Evolutionary conservation across 2,329 filamentous ascomycete species (phyloP).

Genomic region (Claviceps sp.): DNA sequence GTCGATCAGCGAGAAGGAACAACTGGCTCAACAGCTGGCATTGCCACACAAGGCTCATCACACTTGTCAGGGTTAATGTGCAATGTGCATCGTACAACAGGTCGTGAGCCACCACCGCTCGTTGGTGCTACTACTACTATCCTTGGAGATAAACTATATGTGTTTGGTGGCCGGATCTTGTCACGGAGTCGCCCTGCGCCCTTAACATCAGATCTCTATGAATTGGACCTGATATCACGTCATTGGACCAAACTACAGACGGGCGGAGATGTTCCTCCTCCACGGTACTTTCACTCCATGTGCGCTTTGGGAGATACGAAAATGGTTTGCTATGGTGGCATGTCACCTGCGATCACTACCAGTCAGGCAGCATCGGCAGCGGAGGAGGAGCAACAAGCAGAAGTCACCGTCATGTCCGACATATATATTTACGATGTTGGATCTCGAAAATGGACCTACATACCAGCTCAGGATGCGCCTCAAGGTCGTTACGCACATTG

Average conservation of each 20-base stretch:
- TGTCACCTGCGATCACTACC: slow-evolving; percentile 58
- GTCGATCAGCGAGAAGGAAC: slow-evolving; percentile 21
- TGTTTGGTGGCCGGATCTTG: slow-evolving; percentile 83
- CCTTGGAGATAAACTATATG: slow-evolving; percentile 87
- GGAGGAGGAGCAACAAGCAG: slow-evolving; percentile 44
- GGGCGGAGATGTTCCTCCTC: slow-evolving; percentile 72
- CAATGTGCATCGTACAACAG: slow-evolving; percentile 73
- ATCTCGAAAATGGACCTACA: slow-evolving; percentile 70
- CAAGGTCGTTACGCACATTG: slow-evolving; percentile 96
- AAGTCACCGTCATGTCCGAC: slow-evolving; percentile 95
- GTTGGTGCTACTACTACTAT: slow-evolving; percentile 94
- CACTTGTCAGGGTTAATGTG: slow-evolving; percentile 56
- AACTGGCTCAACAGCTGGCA: slow-evolving; percentile 19
- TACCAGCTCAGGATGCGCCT: slow-evolving; percentile 67
- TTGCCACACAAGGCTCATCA: slow-evolving; percentile 33
- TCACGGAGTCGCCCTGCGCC: slow-evolving; percentile 69
- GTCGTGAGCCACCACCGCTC: slow-evolving; percentile 76
- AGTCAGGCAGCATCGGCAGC: slow-evolving; percentile 30
- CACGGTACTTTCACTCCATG: slow-evolving; percentile 94
- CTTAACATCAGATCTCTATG: slow-evolving; percentile 82
- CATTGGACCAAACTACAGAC: slow-evolving; percentile 90
- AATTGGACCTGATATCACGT: slow-evolving; percentile 77
- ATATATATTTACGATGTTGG: slow-evolving; percentile 89
- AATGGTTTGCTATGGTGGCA: slow-evolving; percentile 93
- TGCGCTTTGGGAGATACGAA: slow-evolving; percentile 90